phyloP scores from a whole-genome alignment of 2,329 filamentous ascomycete genomes.

The Neofusicoccum sp. region DNA sequence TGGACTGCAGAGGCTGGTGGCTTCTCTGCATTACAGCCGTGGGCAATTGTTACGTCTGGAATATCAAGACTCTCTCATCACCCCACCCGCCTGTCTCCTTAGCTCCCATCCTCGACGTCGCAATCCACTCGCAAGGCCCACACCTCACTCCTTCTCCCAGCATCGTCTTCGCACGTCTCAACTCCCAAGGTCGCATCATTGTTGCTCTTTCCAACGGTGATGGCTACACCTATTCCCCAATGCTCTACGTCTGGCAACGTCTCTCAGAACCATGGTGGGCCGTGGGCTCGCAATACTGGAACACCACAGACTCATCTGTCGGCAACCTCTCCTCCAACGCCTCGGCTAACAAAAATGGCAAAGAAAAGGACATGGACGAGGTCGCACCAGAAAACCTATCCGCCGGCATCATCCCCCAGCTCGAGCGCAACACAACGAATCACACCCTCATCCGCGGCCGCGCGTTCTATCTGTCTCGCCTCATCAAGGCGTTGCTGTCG shows the following conservation, averaged over 20 bases:
- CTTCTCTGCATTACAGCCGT: conserved; percentile 84
- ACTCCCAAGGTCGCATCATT: conserved; percentile 79
- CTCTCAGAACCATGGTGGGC: conserved; percentile 99
- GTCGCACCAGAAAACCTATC: conserved; percentile 65
- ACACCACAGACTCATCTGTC: conserved; percentile 88
- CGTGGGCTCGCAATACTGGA: conserved; percentile 97
- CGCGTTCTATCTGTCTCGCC: conserved; percentile 84
- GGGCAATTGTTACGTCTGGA: conserved; percentile 91
- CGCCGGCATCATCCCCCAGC: conserved; percentile 85
- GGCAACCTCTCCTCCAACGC: conserved; percentile 70
- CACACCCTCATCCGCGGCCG: conserved; percentile 89
- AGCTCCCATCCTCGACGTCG: conserved; percentile 83
- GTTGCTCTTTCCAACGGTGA: conserved; percentile 94
- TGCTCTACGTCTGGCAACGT: conserved; percentile 89
- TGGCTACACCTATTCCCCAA: conserved; percentile 82
- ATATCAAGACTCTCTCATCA: conserved; percentile 76
- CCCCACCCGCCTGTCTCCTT: conserved; percentile 89
- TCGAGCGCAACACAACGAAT: conserved; percentile 92
- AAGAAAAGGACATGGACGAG: conserved; percentile 44
- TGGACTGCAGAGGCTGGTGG: conserved; percentile 88
- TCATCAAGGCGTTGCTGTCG: conserved; percentile 84
- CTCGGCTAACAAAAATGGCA: conserved; percentile 30
- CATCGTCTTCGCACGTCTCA: conserved; percentile 86
- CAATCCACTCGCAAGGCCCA: conserved; percentile 72
- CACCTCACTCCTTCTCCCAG: conserved; percentile 79